Base-by-base conservation (phyloP, 2,329 filamentous ascomycete genomes). In the Botrytis porri region DNA sequence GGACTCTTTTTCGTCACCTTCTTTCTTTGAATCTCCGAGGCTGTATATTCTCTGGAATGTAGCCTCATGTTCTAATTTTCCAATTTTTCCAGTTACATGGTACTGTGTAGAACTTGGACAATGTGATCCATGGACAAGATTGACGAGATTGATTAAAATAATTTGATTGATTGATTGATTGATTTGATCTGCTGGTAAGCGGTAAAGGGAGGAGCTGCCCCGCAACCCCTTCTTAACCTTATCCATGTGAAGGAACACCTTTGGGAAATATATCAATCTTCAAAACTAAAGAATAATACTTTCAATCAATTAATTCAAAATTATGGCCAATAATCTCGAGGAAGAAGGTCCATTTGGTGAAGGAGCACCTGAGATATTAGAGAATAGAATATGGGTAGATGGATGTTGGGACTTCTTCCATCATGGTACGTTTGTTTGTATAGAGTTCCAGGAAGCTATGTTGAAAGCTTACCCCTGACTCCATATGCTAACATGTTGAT, bases 361-460 rank as follows among this genome's bases (percentile, higher is more conserved):
- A 10, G 73, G 79, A 35, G 79, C 80, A 10, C 74, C 78, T n/a
- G 78, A 79, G 71, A 76, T 82, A 29, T 74, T 80, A 10, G 86
- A 91, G 73, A 90, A 93, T 79, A 90, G 95, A 77, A 93, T 99
- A 80, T 99, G 97, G 97, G 93, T 99, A 39, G 96, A 99, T 82
- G 96, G 96, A 75, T 99, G 96, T 86, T 99, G 98, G 85, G 96
- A 99, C 85, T 99, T 99, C 84, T 97, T 95, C 84, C 96, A 99
- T 82, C 96, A 98, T 82, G 96, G 93, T 94, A 83, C 77, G 84
- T 78, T 39, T 73, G 32, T 43, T 48, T 20, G 20, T 41, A 10
- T 32, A 32, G 20, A 32, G 29, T 39, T 35, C 37, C 37, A 70
- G 32, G n/a, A 61, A 45, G 43, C 59, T n/a, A 51, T 39, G 18